Conservation (phyloP, 73 alveolate species). For the Tetrahymena malaccensis region DNA sequence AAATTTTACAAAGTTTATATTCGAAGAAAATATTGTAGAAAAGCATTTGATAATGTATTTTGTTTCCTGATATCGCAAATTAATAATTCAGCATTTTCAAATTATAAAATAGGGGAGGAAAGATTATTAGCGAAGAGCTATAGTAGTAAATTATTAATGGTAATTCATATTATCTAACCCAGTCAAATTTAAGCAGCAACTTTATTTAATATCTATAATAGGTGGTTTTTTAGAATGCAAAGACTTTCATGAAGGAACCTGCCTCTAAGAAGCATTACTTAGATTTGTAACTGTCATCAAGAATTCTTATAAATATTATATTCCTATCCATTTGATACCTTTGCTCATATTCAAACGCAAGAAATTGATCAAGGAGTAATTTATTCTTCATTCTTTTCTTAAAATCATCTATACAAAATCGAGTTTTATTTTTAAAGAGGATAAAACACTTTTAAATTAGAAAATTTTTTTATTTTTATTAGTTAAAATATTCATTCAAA, state of each 20-base stretch:
- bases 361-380: conserved; percentile 20
- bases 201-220: background rate
- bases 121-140: background rate
- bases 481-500: background rate
- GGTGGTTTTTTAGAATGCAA: conserved; percentile 25
- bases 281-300: conserved; percentile 5
- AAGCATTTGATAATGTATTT: background rate
- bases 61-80: background rate
- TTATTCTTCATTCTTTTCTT: background rate
- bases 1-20: background rate
- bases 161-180: background rate
- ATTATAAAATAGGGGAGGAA: background rate
- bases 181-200: background rate
- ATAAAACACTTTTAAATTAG: background rate
- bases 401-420: too few species aligned
- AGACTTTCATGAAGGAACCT: conserved; percentile 42
- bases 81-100: background rate
- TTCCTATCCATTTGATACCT: conserved; percentile 39
- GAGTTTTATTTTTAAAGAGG: too few species aligned
- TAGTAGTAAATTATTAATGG: background rate
- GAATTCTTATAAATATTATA: conserved; percentile 38
- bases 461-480: too few species aligned
- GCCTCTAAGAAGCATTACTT: conserved; percentile 8
- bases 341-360: conserved; percentile 30
- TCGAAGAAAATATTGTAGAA: background rate